Conservation (phyloP, 169 alveolate genomes). For the Cystoisospora suis region DNA sequence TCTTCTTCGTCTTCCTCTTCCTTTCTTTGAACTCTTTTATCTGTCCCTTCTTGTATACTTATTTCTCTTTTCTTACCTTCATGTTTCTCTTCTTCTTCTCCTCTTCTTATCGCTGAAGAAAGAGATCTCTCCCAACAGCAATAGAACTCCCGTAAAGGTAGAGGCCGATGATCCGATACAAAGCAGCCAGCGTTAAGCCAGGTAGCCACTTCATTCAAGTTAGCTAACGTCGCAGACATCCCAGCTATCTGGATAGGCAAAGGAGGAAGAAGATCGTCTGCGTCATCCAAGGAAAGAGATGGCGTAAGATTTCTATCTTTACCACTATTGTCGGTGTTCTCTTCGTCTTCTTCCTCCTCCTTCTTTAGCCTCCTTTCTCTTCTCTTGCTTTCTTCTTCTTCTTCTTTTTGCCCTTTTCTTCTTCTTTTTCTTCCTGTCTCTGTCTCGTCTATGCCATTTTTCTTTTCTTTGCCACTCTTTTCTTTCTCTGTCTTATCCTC, state of each 20-base stretch:
- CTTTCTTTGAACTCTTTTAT: too few relatives aligned
- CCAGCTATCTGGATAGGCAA: constrained; percentile 74
- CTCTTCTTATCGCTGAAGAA: background rate
- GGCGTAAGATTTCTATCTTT: too few relatives aligned
- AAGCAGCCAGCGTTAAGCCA: constrained; percentile 78
- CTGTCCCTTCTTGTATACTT: background rate
- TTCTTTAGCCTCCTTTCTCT: background rate
- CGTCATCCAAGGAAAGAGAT: constrained; percentile 37
- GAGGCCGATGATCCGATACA: constrained; percentile 74
- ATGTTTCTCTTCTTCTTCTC: background rate
- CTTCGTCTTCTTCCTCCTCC: too few relatives aligned
- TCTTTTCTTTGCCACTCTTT: constrained; percentile 31
- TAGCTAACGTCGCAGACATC: constrained; percentile 83
- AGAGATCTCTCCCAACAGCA: constrained; percentile 5
- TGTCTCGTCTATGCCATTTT: background rate
- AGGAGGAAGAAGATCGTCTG: background rate
- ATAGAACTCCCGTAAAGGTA: constrained; percentile 70
- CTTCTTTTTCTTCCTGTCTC: background rate
- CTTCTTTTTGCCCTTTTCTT: background rate
- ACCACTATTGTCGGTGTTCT: too few relatives aligned
- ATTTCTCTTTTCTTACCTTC: background rate
- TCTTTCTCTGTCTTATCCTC: constrained; percentile 20
- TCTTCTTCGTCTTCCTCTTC: too few relatives aligned
- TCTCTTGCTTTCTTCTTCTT: constrained; percentile 39
- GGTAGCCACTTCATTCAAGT: constrained; percentile 61